These are phyloP conservation scores for Xerocomellus intermedius DNA, from an alignment of 768 basidiomycete genomes.

Conservation along the genomic window DNA sequence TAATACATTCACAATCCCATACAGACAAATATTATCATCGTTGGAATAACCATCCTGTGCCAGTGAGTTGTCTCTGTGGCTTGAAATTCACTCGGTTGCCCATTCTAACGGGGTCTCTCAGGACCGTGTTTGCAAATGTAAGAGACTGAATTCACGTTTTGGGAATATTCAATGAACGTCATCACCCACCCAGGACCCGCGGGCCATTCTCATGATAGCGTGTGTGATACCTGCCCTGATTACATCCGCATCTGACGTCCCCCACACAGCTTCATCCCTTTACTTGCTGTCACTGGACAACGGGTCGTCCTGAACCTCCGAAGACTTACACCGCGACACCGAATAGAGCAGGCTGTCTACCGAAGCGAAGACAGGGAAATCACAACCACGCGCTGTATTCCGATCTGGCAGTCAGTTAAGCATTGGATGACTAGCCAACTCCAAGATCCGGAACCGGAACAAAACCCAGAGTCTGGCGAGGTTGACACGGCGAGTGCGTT, in stretches of 20 bases:
- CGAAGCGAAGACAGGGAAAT: not conserved
- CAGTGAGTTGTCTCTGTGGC: slow-evolving; percentile 1
- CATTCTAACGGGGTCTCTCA: not conserved
- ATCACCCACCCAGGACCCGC: not conserved
- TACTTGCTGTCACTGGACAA: slow-evolving; percentile 12
- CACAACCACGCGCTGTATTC: not conserved
- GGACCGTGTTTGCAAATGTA: not conserved
- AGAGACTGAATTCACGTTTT: not conserved
- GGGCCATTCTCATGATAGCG: not conserved
- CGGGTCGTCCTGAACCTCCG: slow-evolving; percentile 17
- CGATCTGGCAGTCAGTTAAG: not conserved
- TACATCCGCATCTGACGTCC: not conserved
- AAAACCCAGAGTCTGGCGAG: not conserved
- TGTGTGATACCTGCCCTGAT: not conserved
- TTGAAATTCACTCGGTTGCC: not conserved
- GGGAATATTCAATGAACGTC: not conserved
- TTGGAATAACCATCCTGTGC: not conserved
- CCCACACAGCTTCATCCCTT: not conserved
- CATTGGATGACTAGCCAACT: not conserved
- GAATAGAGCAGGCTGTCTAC: too few species aligned
- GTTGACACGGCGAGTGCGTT: not conserved
- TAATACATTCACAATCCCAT: not conserved
- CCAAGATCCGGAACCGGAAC: not conserved
- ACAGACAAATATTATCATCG: not conserved
- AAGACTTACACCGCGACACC: not conserved